Evolutionary conservation across 2,329 filamentous ascomycete genomes (phyloP), one percentile per base, ranked within the genome.

Genomic region (Fusarium sp.): DNA sequence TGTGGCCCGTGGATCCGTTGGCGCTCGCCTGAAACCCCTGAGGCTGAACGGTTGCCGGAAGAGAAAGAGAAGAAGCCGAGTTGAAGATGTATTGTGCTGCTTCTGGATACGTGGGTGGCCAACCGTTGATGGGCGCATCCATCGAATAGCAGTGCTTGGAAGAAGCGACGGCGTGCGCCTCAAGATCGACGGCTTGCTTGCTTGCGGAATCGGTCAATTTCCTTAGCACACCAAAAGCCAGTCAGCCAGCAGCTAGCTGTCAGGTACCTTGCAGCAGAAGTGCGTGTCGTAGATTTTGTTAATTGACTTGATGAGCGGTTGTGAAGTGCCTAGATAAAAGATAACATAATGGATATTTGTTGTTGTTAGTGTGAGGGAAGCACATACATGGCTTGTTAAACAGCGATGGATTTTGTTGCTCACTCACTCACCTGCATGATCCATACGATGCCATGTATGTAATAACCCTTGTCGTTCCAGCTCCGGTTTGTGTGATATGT

Each of bases 11-110:
- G 67, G 67, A 71, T 61, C 41, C 51, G 51, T 42, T 63, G 71
- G 62, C 71, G 67, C 56, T 63, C 60, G 58, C 55, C 63, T 68
- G 70, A 39, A 69, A 71, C 68, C 67, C 70, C 72, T 72, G 70
- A 72, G 72, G 31, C 63, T 77, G 56, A 70, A 39, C 24, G 50
- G 20, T 61, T 36, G 55, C 67, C 60, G 41, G 35, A 45, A 22
- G 50, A 48, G 54, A 36, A 50, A 33, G 28, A 24, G 50, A 66
- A 42, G 28, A 59, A 35, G 26, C 30, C 28, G 51, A 67, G 39
- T 33, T 51, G 62, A 38, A 56, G 26, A 31, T 33, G 59, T 39
- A 48, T 42, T 26, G 41, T 33, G 35, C 60, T 50, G 61, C 57
- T 42, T 61, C 57, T 59, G 56, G 55, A 54, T 67, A 44, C 26